Percentiles rank a stretch among this genome's conserved stretches.
phyloP scores from a whole-genome alignment of 2,329 filamentous ascomycete genomes.

The Fusarium sp. region DNA sequence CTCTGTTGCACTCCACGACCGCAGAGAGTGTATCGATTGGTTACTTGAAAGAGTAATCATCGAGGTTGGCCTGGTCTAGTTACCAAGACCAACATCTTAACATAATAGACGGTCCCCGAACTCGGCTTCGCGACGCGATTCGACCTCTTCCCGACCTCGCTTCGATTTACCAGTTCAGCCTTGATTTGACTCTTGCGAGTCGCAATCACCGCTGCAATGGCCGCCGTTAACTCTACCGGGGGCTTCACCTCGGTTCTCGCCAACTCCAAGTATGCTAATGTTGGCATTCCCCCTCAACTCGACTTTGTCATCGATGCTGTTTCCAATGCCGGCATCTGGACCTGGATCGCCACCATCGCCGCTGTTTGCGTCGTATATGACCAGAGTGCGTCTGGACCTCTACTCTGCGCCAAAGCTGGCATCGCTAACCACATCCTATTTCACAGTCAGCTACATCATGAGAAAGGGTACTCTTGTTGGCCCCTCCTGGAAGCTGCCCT shows the following conservation, averaged over 20 bases:
- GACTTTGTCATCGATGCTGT: slow-evolving; percentile 63
- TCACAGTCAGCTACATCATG: slow-evolving; percentile 74
- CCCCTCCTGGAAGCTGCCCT: slow-evolving; percentile 77
- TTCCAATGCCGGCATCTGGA: slow-evolving; percentile 65
- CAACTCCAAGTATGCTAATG: slow-evolving; percentile 61
- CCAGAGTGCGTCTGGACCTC: slow-evolving; percentile 71
- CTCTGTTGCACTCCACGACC: slow-evolving; percentile 7
- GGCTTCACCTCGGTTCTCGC: slow-evolving; percentile 75
- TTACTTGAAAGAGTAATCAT: slow-evolving; percentile 21
- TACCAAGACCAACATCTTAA: neutral
- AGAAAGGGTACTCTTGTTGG: slow-evolving; percentile 80
- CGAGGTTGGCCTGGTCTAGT: slow-evolving; percentile 1
- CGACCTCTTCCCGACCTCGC: slow-evolving; percentile 1
- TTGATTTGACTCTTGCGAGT: slow-evolving; percentile 9
- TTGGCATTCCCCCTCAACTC: slow-evolving; percentile 63
- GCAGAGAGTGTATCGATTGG: slow-evolving; percentile 29
- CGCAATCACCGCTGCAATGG: slow-evolving; percentile 51
- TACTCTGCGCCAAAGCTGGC: neutral
- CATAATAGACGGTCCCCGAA: slow-evolving; percentile 1
- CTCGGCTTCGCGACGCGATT: slow-evolving; percentile 21
- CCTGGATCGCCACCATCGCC: slow-evolving; percentile 73
- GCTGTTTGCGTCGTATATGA: slow-evolving; percentile 81
- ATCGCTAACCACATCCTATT: slow-evolving; percentile 34
- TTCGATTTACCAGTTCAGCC: neutral
- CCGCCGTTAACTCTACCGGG: slow-evolving; percentile 66